phyloP scores from a whole-genome alignment of 1,284 basidiomycete species.

The Sporisorium reilianum region DNA sequence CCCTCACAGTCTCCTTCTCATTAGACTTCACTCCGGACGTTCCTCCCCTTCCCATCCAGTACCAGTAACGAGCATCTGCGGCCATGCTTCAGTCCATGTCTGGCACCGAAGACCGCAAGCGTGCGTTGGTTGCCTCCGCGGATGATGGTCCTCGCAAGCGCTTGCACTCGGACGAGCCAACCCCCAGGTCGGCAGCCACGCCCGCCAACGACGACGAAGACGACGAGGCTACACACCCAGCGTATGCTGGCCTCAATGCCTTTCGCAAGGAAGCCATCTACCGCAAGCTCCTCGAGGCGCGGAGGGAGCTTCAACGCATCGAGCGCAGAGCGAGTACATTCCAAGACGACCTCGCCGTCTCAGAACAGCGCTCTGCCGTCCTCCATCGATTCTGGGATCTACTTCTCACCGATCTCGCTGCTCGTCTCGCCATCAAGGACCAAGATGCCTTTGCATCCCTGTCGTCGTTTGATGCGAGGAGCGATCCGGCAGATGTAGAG shows the following conservation, averaged over 20 bases:
- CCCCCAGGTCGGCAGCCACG: slow-evolving; percentile 19
- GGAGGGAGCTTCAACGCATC: slow-evolving; percentile 49
- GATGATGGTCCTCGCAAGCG: slow-evolving; percentile 47
- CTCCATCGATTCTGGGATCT: slow-evolving; percentile 58
- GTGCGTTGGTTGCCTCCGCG: slow-evolving; percentile 33
- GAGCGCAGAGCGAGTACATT: slow-evolving; percentile 28
- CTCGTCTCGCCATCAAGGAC: slow-evolving; percentile 40
- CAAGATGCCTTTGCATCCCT: slow-evolving; percentile 27
- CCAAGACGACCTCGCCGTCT: slow-evolving; percentile 33
- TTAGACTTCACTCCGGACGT: not conserved
- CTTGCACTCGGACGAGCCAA: slow-evolving; percentile 34
- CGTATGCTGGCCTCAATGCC: slow-evolving; percentile 41
- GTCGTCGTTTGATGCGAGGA: slow-evolving; percentile 17
- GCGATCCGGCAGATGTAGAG: slow-evolving; percentile 26
- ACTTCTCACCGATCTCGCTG: slow-evolving; percentile 39
- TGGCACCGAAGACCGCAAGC: slow-evolving; percentile 55
- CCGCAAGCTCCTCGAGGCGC: slow-evolving; percentile 58
- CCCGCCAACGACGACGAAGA: slow-evolving; percentile 36
- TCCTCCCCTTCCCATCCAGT: not conserved
- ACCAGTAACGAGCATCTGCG: not conserved
- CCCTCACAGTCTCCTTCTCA: not conserved
- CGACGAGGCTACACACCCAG: slow-evolving; percentile 38
- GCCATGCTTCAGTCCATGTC: slow-evolving; percentile 47
- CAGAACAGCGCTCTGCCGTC: slow-evolving; percentile 41
- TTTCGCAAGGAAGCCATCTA: slow-evolving; percentile 67